These are phyloP conservation scores for Rhizopus arrhizus DNA, from an alignment of 371 early-diverging fungal genomes.

Conservation along the genomic window DNA sequence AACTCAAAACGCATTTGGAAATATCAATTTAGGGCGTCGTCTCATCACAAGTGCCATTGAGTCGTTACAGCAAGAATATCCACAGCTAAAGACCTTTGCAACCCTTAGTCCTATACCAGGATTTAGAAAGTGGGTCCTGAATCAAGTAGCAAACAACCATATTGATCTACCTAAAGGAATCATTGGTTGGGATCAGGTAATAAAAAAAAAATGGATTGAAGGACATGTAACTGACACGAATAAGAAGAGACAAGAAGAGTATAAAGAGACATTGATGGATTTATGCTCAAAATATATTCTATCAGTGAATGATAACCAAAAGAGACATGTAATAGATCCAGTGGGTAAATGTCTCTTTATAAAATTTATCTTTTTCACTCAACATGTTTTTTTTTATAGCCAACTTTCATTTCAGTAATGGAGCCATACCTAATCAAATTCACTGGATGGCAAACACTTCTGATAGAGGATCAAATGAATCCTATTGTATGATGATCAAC, in stretches of 20 bases:
- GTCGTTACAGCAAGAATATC: slow-evolving; percentile 65
- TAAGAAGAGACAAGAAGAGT: slow-evolving; percentile 22
- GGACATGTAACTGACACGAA: background rate
- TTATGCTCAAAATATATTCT: slow-evolving; percentile 74
- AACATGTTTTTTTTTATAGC: slow-evolving; percentile 33
- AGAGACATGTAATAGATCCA: slow-evolving; percentile 71
- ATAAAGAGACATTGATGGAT: slow-evolving; percentile 64
- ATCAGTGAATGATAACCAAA: slow-evolving; percentile 52
- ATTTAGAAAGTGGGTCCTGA: slow-evolving; percentile 75
- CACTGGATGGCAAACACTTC: slow-evolving; percentile 85
- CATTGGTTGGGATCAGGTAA: too few relatives aligned
- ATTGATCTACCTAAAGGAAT: background rate
- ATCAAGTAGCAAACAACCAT: slow-evolving; percentile 16
- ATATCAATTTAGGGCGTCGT: slow-evolving; percentile 84
- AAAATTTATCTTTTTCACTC: background rate
- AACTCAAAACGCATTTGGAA: slow-evolving; percentile 77
- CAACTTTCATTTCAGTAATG: slow-evolving; percentile 90
- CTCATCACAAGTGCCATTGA: slow-evolving; percentile 84
- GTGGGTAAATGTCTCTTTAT: slow-evolving; percentile 56
- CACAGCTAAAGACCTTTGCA: slow-evolving; percentile 72
- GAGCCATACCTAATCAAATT: slow-evolving; percentile 79
- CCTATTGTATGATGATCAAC: slow-evolving; percentile 88
- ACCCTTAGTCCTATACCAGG: slow-evolving; percentile 88
- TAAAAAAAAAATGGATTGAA: too few relatives aligned
- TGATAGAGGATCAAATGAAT: slow-evolving; percentile 72